A percentile compares a stretch with the other conserved stretches of the same genome.
Conservation (phyloP, 2,329 filamentous ascomycete genomes). For the Pestalotiopsis sp. region DNA sequence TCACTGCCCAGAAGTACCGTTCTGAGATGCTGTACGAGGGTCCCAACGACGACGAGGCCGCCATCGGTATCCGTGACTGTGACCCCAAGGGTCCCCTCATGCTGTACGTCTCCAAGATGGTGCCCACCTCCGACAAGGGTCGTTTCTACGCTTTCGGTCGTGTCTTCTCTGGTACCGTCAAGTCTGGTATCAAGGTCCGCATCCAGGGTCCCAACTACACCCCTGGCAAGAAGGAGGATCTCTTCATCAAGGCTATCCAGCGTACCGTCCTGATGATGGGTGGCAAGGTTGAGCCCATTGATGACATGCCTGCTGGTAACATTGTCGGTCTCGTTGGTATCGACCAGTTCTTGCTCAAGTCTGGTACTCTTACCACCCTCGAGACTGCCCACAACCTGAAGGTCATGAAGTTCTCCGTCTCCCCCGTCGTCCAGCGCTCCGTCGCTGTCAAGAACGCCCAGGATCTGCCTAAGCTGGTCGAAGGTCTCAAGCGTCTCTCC, state of each 20-base stretch:
- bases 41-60: constrained; percentile 87
- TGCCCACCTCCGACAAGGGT: constrained; percentile 98
- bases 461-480: constrained; percentile 98
- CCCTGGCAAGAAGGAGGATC: constrained; percentile 97
- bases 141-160: constrained; percentile 99
- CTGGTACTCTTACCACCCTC: constrained; percentile 95
- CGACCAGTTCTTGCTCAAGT: constrained; percentile 99
- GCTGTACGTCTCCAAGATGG: constrained; percentile 99
- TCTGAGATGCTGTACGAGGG: constrained; percentile 98
- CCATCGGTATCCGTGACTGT: constrained; percentile 97
- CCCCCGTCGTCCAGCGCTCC: constrained; percentile 96
- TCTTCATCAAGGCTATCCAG: constrained; percentile 99
- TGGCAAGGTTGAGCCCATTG: constrained; percentile 97
- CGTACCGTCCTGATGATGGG: constrained; percentile 99
- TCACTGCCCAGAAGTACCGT: constrained; percentile 97
- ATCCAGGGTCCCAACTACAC: constrained; percentile 99
- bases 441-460: constrained; percentile 99
- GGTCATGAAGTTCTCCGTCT: constrained; percentile 99
- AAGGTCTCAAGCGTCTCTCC: constrained; percentile 99
- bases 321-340: constrained; percentile 99
- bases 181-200: constrained; percentile 98
- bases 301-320: constrained; percentile 99
- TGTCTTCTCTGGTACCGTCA: constrained; percentile 99
- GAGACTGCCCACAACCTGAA: constrained; percentile 99
- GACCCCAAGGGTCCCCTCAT: constrained; percentile 98